Evolutionary conservation across 2,329 filamentous ascomycete genomes (phyloP).

Genomic region (Ceratocystis eucalypticola): DNA sequence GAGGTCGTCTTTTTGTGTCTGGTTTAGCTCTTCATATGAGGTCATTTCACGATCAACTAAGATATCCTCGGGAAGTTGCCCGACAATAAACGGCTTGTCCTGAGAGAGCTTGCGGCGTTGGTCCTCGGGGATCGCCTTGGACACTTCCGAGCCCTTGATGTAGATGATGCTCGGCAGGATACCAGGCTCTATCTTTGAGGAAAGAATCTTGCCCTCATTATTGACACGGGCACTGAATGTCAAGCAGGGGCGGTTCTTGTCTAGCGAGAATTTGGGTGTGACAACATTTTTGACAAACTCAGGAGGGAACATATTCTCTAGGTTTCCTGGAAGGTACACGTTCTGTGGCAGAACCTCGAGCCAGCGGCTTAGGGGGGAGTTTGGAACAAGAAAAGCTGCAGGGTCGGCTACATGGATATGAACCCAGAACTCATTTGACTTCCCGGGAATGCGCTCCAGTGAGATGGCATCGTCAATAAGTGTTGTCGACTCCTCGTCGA

Average conservation of each 20-base stretch:
- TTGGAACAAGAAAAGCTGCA: slow-evolving; percentile 50
- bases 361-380: slow-evolving; percentile 44
- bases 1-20: slow-evolving; percentile 34
- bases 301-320: slow-evolving; percentile 43
- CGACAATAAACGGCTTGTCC: slow-evolving; percentile 23
- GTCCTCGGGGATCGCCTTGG: slow-evolving; percentile 27
- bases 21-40: slow-evolving; percentile 31
- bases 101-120: slow-evolving; percentile 18
- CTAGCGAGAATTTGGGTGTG: slow-evolving; percentile 42
- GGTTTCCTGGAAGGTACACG: slow-evolving; percentile 46
- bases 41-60: slow-evolving; percentile 32
- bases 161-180: slow-evolving; percentile 42
- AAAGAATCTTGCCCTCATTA: slow-evolving; percentile 37
- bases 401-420: slow-evolving; percentile 70
- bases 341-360: slow-evolving; percentile 47
- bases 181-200: slow-evolving; percentile 41
- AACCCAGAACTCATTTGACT: slow-evolving; percentile 52
- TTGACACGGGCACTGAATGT: slow-evolving; percentile 50
- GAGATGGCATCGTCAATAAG: slow-evolving; percentile 74
- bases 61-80: slow-evolving; percentile 23
- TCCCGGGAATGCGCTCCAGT: slow-evolving; percentile 42
- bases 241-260: slow-evolving; percentile 37
- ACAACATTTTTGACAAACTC: slow-evolving; percentile 28
- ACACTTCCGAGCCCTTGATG: slow-evolving; percentile 40
- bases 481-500: slow-evolving; percentile 51